Evolutionary conservation across 768 basidiomycete species (phyloP).

Genomic region (Collybia nuda): DNA sequence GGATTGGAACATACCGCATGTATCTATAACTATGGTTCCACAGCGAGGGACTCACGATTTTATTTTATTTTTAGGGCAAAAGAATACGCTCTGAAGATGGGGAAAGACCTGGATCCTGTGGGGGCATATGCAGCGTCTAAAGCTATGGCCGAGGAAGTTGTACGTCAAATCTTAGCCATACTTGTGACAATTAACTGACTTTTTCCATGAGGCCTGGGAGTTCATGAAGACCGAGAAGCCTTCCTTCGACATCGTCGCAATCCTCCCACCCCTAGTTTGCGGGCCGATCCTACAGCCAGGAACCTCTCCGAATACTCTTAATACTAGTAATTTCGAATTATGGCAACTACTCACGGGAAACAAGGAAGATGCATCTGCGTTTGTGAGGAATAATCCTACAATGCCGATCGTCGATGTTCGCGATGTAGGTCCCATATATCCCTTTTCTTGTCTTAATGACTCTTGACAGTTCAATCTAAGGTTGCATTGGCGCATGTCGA

Average conservation of each 20-base stretch:
- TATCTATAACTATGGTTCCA: background rate
- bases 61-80: background rate
- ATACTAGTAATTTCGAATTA: background rate
- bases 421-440: background rate
- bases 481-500: constrained; percentile 1
- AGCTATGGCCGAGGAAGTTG: background rate
- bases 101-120: background rate
- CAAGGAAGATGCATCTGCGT: background rate
- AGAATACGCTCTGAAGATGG: background rate
- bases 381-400: background rate
- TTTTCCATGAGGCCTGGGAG: constrained; percentile 1
- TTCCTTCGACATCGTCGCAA: background rate
- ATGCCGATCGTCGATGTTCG: background rate
- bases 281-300: background rate
- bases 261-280: background rate
- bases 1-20: constrained; percentile 5
- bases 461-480: background rate
- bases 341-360: background rate
- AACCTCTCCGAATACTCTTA: background rate
- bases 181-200: too few species aligned
- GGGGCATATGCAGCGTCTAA: background rate
- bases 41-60: background rate
- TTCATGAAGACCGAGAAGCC: background rate
- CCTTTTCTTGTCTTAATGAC: background rate
- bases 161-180: background rate